Evolutionary conservation across 148 eudicot species (phyloP).

Genomic region (Chenopodium quinoa): DNA sequence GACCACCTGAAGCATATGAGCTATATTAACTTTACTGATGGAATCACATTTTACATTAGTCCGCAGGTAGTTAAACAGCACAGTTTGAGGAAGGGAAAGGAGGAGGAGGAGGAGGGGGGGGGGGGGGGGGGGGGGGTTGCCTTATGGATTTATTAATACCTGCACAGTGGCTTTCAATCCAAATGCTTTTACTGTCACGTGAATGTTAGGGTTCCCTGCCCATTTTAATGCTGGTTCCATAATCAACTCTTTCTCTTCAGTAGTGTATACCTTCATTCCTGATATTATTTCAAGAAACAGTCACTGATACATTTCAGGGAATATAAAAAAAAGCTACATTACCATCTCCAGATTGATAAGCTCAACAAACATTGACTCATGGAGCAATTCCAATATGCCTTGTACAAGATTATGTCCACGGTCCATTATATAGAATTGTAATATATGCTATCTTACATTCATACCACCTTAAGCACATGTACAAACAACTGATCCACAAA

Average conservation of each 20-base stretch:
- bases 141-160: constrained; percentile 36
- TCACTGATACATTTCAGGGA: constrained; percentile 1
- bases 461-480: neutral
- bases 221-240: constrained; percentile 84
- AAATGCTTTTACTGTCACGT: constrained; percentile 68
- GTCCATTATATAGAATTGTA: neutral
- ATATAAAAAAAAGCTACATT: neutral
- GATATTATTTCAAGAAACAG: constrained; percentile 20
- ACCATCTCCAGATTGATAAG: neutral
- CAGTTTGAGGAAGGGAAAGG: neutral
- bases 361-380: neutral
- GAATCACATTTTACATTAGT: neutral
- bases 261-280: constrained; percentile 87
- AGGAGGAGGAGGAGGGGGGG: neutral
- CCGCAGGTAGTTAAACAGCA: neutral
- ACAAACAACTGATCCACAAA: neutral
- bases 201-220: constrained; percentile 93
- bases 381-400: neutral
- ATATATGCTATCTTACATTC: neutral
- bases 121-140: neutral
- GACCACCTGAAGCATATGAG: constrained; percentile 57
- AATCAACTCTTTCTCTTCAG: constrained; percentile 93
- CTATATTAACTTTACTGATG: constrained; percentile 7
- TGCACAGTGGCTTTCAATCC: constrained; percentile 87
- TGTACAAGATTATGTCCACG: neutral